Evolutionary conservation across 176 grass and related monocot species (phyloP).

Genomic region (Carex scoparia): DNA sequence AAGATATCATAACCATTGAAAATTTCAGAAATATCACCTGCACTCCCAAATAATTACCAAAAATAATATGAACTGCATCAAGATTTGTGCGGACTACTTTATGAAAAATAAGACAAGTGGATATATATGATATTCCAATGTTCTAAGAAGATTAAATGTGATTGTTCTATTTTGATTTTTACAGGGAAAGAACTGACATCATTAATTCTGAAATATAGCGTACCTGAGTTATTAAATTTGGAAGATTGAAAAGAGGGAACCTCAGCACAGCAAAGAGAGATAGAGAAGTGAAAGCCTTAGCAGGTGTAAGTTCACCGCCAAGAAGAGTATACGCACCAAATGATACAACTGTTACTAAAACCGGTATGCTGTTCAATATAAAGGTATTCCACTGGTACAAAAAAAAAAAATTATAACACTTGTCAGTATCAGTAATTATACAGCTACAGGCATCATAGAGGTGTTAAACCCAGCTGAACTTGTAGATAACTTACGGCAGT

Average conservation of each 20-base stretch:
- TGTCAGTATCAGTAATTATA: background rate
- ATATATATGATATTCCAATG: background rate
- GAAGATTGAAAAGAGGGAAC: slow-evolving; percentile 90
- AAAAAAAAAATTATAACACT: slow-evolving; percentile 1
- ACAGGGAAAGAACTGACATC: too few species aligned
- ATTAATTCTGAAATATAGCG: background rate
- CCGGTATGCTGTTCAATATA: slow-evolving; percentile 89
- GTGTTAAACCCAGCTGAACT: background rate
- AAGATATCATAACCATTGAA: background rate
- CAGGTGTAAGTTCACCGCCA: slow-evolving; percentile 91
- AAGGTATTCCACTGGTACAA: slow-evolving; percentile 87
- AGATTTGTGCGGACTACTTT: too few species aligned
- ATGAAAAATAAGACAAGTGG: background rate
- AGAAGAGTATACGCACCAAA: slow-evolving; percentile 87
- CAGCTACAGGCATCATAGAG: background rate
- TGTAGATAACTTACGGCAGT: slow-evolving; percentile 48
- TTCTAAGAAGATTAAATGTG: background rate
- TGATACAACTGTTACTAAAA: slow-evolving; percentile 80
- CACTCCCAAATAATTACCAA: background rate
- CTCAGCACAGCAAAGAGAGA: slow-evolving; percentile 91
- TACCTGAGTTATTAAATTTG: slow-evolving; percentile 99
- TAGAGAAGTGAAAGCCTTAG: slow-evolving; percentile 97
- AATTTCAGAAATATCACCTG: background rate
- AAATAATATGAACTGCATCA: too few species aligned
- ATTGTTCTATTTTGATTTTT: too few species aligned